A percentile compares a stretch with the other conserved stretches of the same genome.
Evolutionary conservation across 306 rosid genomes (phyloP).

Genomic region (Oemleria cerasiformis): DNA sequence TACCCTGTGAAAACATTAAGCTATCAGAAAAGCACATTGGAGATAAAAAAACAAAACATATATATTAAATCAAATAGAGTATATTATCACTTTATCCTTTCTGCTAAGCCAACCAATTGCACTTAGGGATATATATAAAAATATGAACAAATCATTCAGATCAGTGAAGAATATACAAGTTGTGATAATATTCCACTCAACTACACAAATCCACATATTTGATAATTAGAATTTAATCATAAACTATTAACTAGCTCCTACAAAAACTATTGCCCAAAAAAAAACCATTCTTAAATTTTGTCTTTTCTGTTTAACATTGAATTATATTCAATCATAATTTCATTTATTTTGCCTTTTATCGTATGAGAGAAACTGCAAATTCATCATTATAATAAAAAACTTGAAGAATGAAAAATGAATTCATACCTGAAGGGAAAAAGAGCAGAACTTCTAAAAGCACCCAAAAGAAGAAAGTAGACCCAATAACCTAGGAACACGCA

Average conservation of each 20-base stretch:
- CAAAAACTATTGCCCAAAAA: not conserved
- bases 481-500: constrained; percentile 86
- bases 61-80: not conserved
- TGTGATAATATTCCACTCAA: not conserved
- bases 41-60: constrained; percentile 11
- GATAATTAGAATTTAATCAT: not conserved
- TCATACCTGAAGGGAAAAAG: constrained; percentile 86
- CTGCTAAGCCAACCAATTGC: not conserved
- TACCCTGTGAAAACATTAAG: constrained; percentile 43
- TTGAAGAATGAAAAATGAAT: not conserved
- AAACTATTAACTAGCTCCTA: not conserved
- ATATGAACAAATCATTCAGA: not conserved
- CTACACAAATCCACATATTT: not conserved
- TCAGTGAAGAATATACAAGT: not conserved
- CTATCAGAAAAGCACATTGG: constrained; percentile 13
- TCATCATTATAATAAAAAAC: constrained; percentile 5
- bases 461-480: constrained; percentile 64
- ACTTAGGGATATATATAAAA: not conserved
- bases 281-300: not conserved
- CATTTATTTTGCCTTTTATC: too few species aligned
- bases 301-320: not conserved
- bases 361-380: not conserved
- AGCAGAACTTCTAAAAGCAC: constrained; percentile 42
- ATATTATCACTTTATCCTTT: not conserved
- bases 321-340: not conserved